Evolutionary conservation across 2,329 filamentous ascomycete genomes (phyloP).

Genomic region (Pseudogymnoascus destructans): DNA sequence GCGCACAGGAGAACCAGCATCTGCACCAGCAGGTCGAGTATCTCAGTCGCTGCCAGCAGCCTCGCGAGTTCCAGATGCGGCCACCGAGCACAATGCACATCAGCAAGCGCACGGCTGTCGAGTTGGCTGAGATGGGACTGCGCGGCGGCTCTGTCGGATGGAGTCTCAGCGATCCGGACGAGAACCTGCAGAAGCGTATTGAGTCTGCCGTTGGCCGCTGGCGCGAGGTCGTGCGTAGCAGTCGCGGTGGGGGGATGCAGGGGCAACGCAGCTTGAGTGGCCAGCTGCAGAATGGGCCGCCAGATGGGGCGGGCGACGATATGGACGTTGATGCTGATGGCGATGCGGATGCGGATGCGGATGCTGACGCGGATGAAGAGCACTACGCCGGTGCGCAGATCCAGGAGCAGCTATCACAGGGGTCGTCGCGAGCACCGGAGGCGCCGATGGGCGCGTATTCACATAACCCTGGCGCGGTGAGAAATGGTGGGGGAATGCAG

Average conservation of each 20-base stretch:
- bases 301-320: slow-evolving; percentile 25
- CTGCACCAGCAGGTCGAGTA: slow-evolving; percentile 47
- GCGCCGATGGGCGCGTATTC: slow-evolving; percentile 8
- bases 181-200: slow-evolving; percentile 39
- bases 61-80: slow-evolving; percentile 42
- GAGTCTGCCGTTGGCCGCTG: slow-evolving; percentile 45
- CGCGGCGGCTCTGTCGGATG: slow-evolving; percentile 33
- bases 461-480: neutral
- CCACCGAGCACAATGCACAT: slow-evolving; percentile 40
- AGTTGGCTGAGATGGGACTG: slow-evolving; percentile 35
- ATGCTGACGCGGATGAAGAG: neutral
- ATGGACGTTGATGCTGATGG: slow-evolving; percentile 15
- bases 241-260: slow-evolving; percentile 35
- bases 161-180: slow-evolving; percentile 36
- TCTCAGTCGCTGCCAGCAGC: slow-evolving; percentile 44
- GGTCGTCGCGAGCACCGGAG: neutral
- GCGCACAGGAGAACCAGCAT: slow-evolving; percentile 40
- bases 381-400: neutral
- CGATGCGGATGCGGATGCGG: slow-evolving; percentile 12
- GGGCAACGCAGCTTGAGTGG: slow-evolving; percentile 35
- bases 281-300: slow-evolving; percentile 20
- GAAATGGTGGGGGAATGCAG: neutral
- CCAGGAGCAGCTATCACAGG: neutral
- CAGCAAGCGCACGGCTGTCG: slow-evolving; percentile 35
- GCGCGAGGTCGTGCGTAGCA: slow-evolving; percentile 46